Conservation (phyloP, 768 basidiomycete species). For the Cantharellus anzutake region DNA sequence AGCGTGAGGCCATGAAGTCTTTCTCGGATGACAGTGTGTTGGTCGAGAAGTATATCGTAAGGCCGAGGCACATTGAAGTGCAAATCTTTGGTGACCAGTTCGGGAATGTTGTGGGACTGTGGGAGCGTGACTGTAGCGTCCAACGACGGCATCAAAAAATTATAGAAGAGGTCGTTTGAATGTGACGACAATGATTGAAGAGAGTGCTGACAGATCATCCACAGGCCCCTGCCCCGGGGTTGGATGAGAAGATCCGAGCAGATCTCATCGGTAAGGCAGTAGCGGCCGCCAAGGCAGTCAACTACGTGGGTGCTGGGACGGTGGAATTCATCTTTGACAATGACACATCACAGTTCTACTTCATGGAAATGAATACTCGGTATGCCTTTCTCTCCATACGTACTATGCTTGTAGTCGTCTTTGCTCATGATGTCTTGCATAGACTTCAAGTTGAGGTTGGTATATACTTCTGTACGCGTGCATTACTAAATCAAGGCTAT, state of each 20-base stretch:
- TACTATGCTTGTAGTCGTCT: background rate
- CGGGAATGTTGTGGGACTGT: conserved; percentile 79
- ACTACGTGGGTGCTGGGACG: conserved; percentile 81
- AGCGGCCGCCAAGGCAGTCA: conserved; percentile 81
- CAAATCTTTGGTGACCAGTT: conserved; percentile 78
- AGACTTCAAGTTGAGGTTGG: conserved; percentile 51
- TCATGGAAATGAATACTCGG: conserved; percentile 67
- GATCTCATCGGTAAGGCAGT: conserved; percentile 76
- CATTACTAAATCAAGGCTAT: background rate
- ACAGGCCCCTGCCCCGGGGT: conserved; percentile 79
- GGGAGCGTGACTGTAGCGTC: conserved; percentile 88
- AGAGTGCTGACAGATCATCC: background rate
- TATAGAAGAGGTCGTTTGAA: conserved; percentile 50
- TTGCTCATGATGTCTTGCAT: background rate
- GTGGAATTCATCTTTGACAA: conserved; percentile 98
- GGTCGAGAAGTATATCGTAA: conserved; percentile 75
- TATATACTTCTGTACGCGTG: background rate
- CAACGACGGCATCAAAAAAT: conserved; percentile 91
- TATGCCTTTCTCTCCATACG: conserved; percentile 16
- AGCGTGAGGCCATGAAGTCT: conserved; percentile 71
- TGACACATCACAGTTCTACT: conserved; percentile 69
- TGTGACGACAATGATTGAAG: background rate
- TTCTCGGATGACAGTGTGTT: conserved; percentile 79
- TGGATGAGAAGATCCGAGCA: conserved; percentile 57
- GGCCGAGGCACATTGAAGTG: conserved; percentile 83